These are phyloP conservation scores for Lasiodiplodia sp. DNA, from an alignment of 2,329 filamentous ascomycete genomes.

Conservation along the genomic window DNA sequence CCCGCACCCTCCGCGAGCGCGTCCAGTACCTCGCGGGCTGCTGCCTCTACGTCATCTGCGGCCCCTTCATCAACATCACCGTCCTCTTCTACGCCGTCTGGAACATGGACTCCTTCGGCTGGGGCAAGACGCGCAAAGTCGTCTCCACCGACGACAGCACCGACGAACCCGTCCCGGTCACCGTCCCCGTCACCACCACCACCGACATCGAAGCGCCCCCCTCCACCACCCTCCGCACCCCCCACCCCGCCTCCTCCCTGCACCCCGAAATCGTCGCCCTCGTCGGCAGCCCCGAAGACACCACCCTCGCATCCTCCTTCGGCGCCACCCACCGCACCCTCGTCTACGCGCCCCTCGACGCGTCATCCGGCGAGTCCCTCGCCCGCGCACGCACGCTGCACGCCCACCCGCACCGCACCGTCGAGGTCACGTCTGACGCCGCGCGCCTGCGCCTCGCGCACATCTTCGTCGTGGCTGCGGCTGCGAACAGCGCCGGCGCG, in stretches of 20 bases:
- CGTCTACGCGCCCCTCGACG: neutral
- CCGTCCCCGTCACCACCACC: neutral
- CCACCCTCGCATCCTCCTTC: neutral
- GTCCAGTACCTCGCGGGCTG: constrained; percentile 41
- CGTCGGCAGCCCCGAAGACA: neutral
- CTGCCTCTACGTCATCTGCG: constrained; percentile 37
- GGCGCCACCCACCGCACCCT: constrained; percentile 8
- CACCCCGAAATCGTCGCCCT: constrained; percentile 9
- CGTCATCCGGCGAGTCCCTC: neutral
- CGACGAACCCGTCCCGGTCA: too few species aligned
- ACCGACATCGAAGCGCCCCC: neutral
- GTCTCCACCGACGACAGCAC: constrained; percentile 30
- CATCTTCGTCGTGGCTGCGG: neutral
- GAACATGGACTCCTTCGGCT: constrained; percentile 56
- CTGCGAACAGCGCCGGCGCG: neutral
- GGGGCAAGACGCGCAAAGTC: constrained; percentile 52
- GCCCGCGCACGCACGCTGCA: constrained; percentile 6
- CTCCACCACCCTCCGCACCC: neutral
- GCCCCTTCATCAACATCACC: constrained; percentile 54
- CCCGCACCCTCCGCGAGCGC: constrained; percentile 36
- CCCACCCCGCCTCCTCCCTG: neutral
- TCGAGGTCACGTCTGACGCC: constrained; percentile 3
- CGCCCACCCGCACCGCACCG: neutral
- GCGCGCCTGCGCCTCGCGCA: neutral
- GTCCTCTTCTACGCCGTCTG: constrained; percentile 53